A percentile compares a stretch with the other conserved stretches of the same genome.
Conservation (phyloP, 371 early-diverging fungal genomes). For the Rhizopus microsporus region DNA sequence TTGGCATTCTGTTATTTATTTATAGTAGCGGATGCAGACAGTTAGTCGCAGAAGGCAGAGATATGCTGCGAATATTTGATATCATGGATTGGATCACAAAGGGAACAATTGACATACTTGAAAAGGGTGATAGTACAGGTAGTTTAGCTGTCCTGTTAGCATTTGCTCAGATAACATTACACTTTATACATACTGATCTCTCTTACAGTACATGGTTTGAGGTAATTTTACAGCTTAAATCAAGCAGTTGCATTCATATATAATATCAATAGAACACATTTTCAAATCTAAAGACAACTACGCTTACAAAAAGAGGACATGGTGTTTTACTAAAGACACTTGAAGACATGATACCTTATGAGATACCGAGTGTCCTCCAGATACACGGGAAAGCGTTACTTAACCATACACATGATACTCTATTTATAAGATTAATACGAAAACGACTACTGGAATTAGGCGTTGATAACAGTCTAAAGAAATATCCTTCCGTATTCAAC, state of each 20-base stretch:
- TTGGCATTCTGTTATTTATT: slow-evolving; percentile 7
- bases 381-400: slow-evolving; percentile 16
- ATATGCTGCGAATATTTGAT: slow-evolving; percentile 8
- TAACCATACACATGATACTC: neutral
- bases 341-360: slow-evolving; percentile 17
- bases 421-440: slow-evolving; percentile 10
- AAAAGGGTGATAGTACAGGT: neutral
- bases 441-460: slow-evolving; percentile 28
- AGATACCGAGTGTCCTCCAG: slow-evolving; percentile 28
- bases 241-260: neutral
- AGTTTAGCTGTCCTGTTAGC: slow-evolving; percentile 9
- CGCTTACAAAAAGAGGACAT: slow-evolving; percentile 11
- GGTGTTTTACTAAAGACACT: slow-evolving; percentile 13
- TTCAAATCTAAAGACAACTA: slow-evolving; percentile 9
- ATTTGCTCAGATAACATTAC: slow-evolving; percentile 19
- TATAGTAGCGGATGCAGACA: slow-evolving; percentile 14
- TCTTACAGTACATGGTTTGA: slow-evolving; percentile 27
- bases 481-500: slow-evolving; percentile 12
- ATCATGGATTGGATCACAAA: slow-evolving; percentile 15
- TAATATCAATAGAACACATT: slow-evolving; percentile 11
- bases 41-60: slow-evolving; percentile 7
- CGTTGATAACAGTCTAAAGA: slow-evolving; percentile 18
- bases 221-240: slow-evolving; percentile 8
- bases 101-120: slow-evolving; percentile 1
- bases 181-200: slow-evolving; percentile 16